Percentiles rank a stretch among this genome's conserved stretches.
These are phyloP conservation scores for Pachyrhizus erosus DNA, from an alignment of 306 rosid genomes.

Conservation along the genomic window DNA sequence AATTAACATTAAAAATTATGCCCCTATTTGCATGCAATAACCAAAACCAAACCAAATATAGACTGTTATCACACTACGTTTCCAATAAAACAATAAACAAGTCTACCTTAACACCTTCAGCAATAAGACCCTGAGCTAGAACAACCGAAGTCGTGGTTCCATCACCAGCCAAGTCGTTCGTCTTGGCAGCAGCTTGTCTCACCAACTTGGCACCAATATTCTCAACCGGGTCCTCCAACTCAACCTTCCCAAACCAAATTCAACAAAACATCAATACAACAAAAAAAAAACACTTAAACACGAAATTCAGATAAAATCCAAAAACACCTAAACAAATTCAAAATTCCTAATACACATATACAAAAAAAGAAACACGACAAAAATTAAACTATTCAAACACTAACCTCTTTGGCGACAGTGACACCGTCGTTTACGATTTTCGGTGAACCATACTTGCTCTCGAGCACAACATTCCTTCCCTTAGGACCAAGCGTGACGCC, in stretches of 20 bases:
- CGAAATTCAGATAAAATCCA: too few relatives aligned
- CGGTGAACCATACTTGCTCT: conserved; percentile 99
- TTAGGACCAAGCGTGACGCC: conserved; percentile 99
- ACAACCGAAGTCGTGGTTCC: conserved; percentile 99
- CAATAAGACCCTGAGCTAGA: conserved; percentile 96
- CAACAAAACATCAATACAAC: background rate
- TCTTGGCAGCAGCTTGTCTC: conserved; percentile 99
- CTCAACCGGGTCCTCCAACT: conserved; percentile 99
- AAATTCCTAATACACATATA: background rate
- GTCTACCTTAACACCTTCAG: conserved; percentile 99
- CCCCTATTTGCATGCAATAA: background rate
- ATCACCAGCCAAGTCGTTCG: conserved; percentile 98
- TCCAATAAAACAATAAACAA: background rate
- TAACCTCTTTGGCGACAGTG: conserved; percentile 96
- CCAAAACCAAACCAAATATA: conserved; percentile 20
- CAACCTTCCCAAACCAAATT: conserved; percentile 63
- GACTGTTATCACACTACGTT: background rate
- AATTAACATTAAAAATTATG: background rate
- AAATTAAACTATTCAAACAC: too few relatives aligned
- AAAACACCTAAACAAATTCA: background rate
- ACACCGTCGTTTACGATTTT: conserved; percentile 98
- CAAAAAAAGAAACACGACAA: too few relatives aligned
- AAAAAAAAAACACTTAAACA: background rate
- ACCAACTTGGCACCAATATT: conserved; percentile 99
- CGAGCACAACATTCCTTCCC: conserved; percentile 97